Base-by-base conservation (phyloP, 208 protist species). In the Leishmania turanica region DNA sequence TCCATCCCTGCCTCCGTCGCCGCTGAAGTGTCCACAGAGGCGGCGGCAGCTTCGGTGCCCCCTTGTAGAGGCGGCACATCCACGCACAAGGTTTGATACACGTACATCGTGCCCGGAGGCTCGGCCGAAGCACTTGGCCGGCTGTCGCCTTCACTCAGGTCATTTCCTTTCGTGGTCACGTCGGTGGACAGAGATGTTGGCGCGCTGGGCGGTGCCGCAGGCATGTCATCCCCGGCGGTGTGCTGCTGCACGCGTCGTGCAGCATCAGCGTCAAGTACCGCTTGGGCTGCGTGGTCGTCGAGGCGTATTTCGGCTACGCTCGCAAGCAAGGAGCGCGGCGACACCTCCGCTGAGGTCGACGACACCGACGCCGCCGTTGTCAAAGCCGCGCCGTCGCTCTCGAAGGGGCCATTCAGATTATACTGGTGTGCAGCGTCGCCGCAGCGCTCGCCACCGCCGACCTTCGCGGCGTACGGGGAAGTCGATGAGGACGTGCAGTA, bases 321-420 rank as follows among this genome's bases (percentile, higher is more conserved):
- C 54, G 54, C 56, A 4, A 73, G 64, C 64, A 81, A 56, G 6
- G 84, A 86, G n/a, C 74, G 80, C 54, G 66, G 84, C 19, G 84
- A 81, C 34, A 84, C 75, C 53, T 84, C 76, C 9, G 80, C 76
- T 6, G 84, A 83, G 24, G 84, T 84, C 9, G 80, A 87, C 3
- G 84, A 84, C 13, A 83, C 66, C 5, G 84, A 81, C 19, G 56
- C 74, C 13, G 71, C 80, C 58, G 72, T 79, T 34, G 37, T 31
- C 42, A 62, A 15, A 58, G 45, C 40, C 3, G 34, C 19, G 2
- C 13, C n/a, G 9, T 53, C 60, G 1, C 56, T 11, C 58, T 31
- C 31, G 27, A 65, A 40, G 3, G 73, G 37, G 21, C 24, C 2
- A 49, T 45, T 17, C 19, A 77, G 2, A 11, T 62, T 77, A 47